Conservation (phyloP, 106 monocot genomes). For the Agapanthus africanus region DNA sequence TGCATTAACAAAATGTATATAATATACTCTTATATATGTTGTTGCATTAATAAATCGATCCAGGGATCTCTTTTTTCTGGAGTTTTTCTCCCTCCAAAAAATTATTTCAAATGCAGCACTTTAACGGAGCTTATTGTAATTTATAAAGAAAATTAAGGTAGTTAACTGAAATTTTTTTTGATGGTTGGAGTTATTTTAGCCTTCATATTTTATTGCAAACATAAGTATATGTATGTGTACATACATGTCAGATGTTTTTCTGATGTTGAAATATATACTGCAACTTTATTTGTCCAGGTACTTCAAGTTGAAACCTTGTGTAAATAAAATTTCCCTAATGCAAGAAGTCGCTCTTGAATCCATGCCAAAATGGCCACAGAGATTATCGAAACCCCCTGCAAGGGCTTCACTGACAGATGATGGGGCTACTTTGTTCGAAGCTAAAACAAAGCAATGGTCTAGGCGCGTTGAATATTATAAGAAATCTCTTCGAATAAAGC, state of each 20-base stretch:
- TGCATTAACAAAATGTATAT: too few relatives aligned
- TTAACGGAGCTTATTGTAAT: too few relatives aligned
- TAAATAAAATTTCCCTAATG: conserved; percentile 27
- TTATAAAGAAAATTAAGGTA: too few relatives aligned
- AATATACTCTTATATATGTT: too few relatives aligned
- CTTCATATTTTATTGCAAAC: too few relatives aligned
- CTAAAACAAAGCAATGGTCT: conserved; percentile 58
- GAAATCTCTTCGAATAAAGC: conserved; percentile 59
- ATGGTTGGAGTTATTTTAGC: too few relatives aligned
- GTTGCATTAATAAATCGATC: too few relatives aligned
- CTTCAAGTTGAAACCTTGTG: conserved; percentile 67
- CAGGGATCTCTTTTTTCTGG: too few relatives aligned
- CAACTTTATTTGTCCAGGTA: conserved; percentile 43
- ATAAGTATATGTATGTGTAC: neutral
- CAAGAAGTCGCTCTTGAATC: conserved; percentile 46
- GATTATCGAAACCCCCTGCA: conserved; percentile 43
- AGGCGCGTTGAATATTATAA: conserved; percentile 67
- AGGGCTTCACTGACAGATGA: conserved; percentile 57
- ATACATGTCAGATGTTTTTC: neutral
- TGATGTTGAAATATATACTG: neutral
- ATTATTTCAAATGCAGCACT: too few relatives aligned
- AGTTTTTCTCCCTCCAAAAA: too few relatives aligned
- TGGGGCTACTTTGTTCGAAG: conserved; percentile 57
- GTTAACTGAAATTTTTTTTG: too few relatives aligned
- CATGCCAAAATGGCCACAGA: conserved; percentile 75